phyloP scores from a whole-genome alignment of 768 basidiomycete genomes.

The Hebeloma cylindrosporum region DNA sequence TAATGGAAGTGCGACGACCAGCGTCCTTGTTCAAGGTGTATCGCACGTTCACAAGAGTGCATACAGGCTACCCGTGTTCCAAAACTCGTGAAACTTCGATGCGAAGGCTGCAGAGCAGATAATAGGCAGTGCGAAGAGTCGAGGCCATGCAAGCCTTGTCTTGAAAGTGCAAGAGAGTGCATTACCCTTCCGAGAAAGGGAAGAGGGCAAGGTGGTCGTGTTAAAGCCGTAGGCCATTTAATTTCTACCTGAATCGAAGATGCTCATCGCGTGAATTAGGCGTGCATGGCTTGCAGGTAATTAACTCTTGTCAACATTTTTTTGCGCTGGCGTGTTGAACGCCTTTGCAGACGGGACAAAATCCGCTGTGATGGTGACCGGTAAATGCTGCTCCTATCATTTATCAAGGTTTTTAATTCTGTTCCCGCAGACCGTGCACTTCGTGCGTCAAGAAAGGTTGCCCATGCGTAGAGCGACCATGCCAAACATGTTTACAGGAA shows the following conservation, averaged over 20 bases:
- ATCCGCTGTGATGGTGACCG: slow-evolving; percentile 60
- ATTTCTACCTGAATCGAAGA: slow-evolving; percentile 8
- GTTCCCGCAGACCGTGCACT: slow-evolving; percentile 44
- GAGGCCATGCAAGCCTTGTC: slow-evolving; percentile 55
- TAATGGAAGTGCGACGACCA: slow-evolving; percentile 56
- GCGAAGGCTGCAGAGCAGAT: slow-evolving; percentile 54
- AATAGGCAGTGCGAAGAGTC: slow-evolving; percentile 61
- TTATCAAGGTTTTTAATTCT: slow-evolving; percentile 10
- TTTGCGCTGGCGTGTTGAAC: neutral
- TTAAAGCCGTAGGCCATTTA: slow-evolving; percentile 52
- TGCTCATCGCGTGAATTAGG: slow-evolving; percentile 34
- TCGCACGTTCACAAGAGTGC: slow-evolving; percentile 54
- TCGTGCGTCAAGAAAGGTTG: slow-evolving; percentile 51
- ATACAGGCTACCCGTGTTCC: slow-evolving; percentile 55
- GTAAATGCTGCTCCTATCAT: slow-evolving; percentile 29
- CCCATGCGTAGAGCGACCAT: slow-evolving; percentile 52
- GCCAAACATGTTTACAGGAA: slow-evolving; percentile 43
- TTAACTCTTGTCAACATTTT: neutral
- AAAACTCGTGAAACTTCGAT: slow-evolving; percentile 59
- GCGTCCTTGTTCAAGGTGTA: slow-evolving; percentile 61
- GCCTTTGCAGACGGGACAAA: slow-evolving; percentile 51
- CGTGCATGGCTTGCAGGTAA: slow-evolving; percentile 61
- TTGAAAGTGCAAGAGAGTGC: slow-evolving; percentile 47
- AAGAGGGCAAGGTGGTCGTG: slow-evolving; percentile 58
- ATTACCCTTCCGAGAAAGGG: slow-evolving; percentile 51